These are phyloP conservation scores for Dillenia suffruticosa DNA, from an alignment of 164 flowering plant genomes.

Conservation along the genomic window DNA sequence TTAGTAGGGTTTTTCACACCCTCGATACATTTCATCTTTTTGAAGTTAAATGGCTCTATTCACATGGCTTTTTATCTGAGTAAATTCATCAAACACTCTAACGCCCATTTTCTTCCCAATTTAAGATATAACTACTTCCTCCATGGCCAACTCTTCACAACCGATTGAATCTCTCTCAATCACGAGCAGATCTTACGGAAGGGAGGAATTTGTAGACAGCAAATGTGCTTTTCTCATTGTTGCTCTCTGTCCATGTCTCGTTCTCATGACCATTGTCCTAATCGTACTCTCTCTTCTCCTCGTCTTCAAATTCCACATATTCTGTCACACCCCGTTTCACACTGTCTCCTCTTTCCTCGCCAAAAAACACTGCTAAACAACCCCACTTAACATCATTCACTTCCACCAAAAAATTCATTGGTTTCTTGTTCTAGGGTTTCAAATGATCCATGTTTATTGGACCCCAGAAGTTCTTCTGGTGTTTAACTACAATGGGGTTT, in stretches of 20 bases:
- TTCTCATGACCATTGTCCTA: conserved; percentile 49
- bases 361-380: conserved; percentile 42
- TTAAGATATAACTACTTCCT: background rate
- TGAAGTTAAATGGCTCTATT: too few species aligned
- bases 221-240: conserved; percentile 46
- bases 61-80: conserved; percentile 1
- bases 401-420: too few species aligned
- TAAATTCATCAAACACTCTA: conserved; percentile 3
- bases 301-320: conserved; percentile 51
- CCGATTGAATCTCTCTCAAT: conserved; percentile 19
- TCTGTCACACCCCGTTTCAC: conserved; percentile 70
- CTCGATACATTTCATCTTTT: too few species aligned
- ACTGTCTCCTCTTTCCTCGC: conserved; percentile 28
- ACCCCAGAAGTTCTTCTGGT: background rate
- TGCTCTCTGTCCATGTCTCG: conserved; percentile 77
- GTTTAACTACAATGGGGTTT: background rate
- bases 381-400: too few species aligned
- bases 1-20: too few species aligned
- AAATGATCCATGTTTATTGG: too few species aligned
- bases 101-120: background rate
- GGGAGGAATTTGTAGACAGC: conserved; percentile 29
- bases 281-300: conserved; percentile 53
- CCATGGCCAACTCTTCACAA: conserved; percentile 9
- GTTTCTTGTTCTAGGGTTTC: conserved; percentile 5
- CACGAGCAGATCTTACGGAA: conserved; percentile 23